Base-by-base conservation (phyloP, 805 yeast species). In the Zygotorulaspora chibaensis region DNA sequence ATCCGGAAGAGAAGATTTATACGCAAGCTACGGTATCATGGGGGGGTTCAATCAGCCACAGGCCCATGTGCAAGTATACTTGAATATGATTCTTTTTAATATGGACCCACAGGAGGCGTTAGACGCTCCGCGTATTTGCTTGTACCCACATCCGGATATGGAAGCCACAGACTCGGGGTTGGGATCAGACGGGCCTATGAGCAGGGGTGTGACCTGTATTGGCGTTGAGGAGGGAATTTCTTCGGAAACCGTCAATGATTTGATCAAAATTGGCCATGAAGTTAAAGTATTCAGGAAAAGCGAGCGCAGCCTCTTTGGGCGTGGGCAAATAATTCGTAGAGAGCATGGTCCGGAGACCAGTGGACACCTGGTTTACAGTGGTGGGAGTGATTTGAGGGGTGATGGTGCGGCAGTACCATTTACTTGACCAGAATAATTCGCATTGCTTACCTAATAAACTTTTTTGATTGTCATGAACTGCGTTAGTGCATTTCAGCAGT, bases 1-100 rank as follows among this genome's bases (percentile, higher is more conserved):
- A 15, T 17, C 30, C n/a, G 38, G 23, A 11, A 5, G 35, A 8
- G 68, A 68, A 3, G 49, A 53, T 2, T 64, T 86, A n/a, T 81
- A 73, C 56, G 88, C 89, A 0, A 67, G 83, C n/a, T 82, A 74
- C 54, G 93, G 91, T 40, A 85, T 83, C 50, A 85, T 84, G 88
- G 95, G 95, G 13, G 95, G 91, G 0, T 86, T 80, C 67, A 84
- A 82, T 70, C 95, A 87, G 62, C 95, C 95, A 2, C 87, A 84
- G 55, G 90, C 90, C 1, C 95, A 86, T 55, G 80, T 86, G 6
- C 91, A 84, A 61, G 90, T 84, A 30, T 81, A 77, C 31, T 64
- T 85, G 50, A 86, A 87, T 60, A 62, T 86, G 72, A 56, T 74
- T 2, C 58, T 80, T 10, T 86, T 82, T 61, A 81, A 80, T 0